A percentile compares a stretch with the other conserved stretches of the same genome.
Evolutionary conservation across 2,329 filamentous ascomycete species (phyloP).

Genomic region (Cercospora zeae-maydis): DNA sequence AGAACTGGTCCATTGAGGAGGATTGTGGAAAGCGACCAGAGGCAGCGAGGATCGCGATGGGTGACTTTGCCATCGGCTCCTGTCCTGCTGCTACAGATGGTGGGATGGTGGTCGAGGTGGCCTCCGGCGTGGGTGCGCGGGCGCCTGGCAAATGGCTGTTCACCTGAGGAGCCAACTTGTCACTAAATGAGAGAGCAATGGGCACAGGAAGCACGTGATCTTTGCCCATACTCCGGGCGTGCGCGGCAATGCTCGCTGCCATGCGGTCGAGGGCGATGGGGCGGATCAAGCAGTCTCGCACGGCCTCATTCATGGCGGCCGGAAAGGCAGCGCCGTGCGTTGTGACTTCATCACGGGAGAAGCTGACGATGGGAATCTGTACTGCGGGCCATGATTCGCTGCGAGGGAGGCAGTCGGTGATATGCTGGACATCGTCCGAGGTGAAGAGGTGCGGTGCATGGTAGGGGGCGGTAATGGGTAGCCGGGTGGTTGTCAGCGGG

Average conservation of each 20-base stretch:
- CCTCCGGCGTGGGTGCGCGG: not conserved
- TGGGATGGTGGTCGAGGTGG: not conserved
- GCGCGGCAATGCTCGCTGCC: conserved; percentile 7
- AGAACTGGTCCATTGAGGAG: conserved; percentile 25
- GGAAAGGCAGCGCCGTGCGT: not conserved
- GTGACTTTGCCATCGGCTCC: conserved; percentile 3
- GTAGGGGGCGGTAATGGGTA: conserved; percentile 22
- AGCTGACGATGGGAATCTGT: conserved; percentile 14
- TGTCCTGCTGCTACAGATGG: conserved; percentile 7
- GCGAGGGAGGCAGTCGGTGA: not conserved
- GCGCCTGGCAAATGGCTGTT: conserved; percentile 4
- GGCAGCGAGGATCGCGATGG: conserved; percentile 31
- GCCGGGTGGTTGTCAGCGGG: not conserved
- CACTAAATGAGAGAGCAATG: conserved; percentile 8
- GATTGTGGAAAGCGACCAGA: conserved; percentile 28
- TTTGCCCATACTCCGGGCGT: conserved; percentile 3
- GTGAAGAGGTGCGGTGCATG: conserved; percentile 23
- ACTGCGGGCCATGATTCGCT: not conserved
- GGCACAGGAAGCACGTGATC: conserved; percentile 3
- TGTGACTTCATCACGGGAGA: not conserved
- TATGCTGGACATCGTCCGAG: conserved; percentile 12
- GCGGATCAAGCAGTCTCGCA: conserved; percentile 12
- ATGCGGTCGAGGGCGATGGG: conserved; percentile 10
- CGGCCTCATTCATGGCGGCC: conserved; percentile 12
- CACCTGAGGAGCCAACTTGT: conserved; percentile 3